phyloP scores from a whole-genome alignment of 495 filamentous ascomycete species.

The Parachaetomium inaequale region DNA sequence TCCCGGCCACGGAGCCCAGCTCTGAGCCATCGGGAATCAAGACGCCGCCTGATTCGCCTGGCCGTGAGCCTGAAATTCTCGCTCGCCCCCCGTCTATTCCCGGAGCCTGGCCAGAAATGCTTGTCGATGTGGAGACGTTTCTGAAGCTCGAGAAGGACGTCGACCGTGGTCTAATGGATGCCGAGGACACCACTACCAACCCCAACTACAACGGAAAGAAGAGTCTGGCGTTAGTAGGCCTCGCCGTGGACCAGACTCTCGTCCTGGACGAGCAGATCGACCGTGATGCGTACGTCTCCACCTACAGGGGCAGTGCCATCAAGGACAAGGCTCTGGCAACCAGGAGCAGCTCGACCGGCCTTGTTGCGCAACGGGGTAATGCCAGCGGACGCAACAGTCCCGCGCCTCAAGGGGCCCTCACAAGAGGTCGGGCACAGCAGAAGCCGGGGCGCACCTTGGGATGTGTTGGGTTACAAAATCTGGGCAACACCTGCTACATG shows the following conservation, averaged over 20 bases:
- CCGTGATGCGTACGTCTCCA: constrained; percentile 62
- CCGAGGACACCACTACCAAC: constrained; percentile 70
- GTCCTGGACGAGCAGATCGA: constrained; percentile 74
- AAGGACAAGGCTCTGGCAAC: constrained; percentile 40
- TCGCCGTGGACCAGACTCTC: constrained; percentile 64
- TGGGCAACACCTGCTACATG: constrained; percentile 99
- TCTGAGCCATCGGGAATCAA: constrained; percentile 27
- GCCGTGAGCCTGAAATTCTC: constrained; percentile 23
- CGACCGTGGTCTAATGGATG: constrained; percentile 66
- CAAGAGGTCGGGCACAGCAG: constrained; percentile 62
- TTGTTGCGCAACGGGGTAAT: constrained; percentile 28
- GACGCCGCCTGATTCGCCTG: constrained; percentile 35
- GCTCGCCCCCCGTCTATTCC: constrained; percentile 32
- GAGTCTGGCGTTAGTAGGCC: constrained; percentile 58
- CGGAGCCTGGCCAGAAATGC: constrained; percentile 59
- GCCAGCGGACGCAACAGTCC: constrained; percentile 65
- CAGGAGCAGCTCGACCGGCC: constrained; percentile 30
- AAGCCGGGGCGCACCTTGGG: constrained; percentile 61
- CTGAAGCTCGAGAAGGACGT: constrained; percentile 59
- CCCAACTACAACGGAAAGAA: constrained; percentile 71
- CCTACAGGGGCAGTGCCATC: constrained; percentile 39
- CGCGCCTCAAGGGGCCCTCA: constrained; percentile 50
- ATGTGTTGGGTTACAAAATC: constrained; percentile 76
- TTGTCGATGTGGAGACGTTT: constrained; percentile 72
- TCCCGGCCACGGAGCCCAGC: constrained; percentile 33